These are phyloP conservation scores for Smithsoniella earleae DNA, from an alignment of 163 green algal species.

Conservation along the genomic window DNA sequence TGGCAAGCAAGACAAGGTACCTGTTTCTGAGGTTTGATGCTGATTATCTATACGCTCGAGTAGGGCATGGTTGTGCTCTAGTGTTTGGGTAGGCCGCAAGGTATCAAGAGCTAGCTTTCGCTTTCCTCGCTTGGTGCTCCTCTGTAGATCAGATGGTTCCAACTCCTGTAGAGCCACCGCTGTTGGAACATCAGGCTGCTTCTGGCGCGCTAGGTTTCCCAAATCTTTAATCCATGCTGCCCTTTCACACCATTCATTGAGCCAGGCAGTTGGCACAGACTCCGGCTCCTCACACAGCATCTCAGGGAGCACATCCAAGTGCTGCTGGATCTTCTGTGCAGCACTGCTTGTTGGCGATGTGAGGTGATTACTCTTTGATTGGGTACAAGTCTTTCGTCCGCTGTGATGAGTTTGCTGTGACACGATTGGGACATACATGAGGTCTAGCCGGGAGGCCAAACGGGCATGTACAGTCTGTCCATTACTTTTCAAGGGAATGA, in stretches of 20 bases:
- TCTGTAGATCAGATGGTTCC: too few relatives aligned
- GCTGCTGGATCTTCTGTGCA: background rate
- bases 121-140: too few relatives aligned
- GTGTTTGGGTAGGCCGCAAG: too few relatives aligned
- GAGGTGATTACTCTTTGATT: too few relatives aligned
- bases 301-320: background rate
- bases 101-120: too few relatives aligned
- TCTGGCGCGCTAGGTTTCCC: background rate
- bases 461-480: background rate
- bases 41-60: too few relatives aligned
- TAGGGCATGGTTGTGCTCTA: too few relatives aligned
- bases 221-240: background rate
- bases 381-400: background rate
- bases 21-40: too few relatives aligned
- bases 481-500: background rate
- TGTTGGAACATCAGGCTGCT: background rate
- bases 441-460: background rate
- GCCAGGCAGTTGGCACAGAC: background rate
- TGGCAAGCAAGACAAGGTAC: too few relatives aligned
- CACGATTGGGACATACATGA: background rate
- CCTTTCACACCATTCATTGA: background rate
- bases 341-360: too few relatives aligned
- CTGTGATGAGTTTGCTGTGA: background rate
- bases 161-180: too few relatives aligned
- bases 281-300: background rate